Conservation (phyloP, 2,329 filamentous ascomycete species). For the Talaromyces sp. region DNA sequence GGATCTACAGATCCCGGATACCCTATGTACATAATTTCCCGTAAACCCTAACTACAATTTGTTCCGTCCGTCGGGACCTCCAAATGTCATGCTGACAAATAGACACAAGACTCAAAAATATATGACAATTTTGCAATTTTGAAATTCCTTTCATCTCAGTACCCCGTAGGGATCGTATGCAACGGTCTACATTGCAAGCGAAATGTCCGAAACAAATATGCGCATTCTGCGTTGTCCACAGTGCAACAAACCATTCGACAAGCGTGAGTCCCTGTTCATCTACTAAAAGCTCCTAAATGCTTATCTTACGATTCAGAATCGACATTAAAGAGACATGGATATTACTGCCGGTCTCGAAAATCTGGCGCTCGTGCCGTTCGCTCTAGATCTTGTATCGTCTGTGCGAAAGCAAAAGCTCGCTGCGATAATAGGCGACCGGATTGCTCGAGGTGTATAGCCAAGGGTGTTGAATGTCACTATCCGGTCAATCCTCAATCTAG, state of each 20-base stretch:
- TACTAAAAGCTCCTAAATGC: neutral
- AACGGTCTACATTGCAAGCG: neutral
- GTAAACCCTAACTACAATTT: neutral
- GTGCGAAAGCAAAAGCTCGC: conserved; percentile 37
- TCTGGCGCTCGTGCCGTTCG: conserved; percentile 23
- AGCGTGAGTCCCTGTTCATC: conserved; percentile 29
- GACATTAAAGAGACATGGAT: conserved; percentile 45
- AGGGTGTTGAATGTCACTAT: conserved; percentile 39
- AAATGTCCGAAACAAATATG: conserved; percentile 20
- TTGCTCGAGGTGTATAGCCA: conserved; percentile 40
- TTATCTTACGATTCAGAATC: conserved; percentile 31
- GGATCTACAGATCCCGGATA: neutral
- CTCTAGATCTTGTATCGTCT: conserved; percentile 38
- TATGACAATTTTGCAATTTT: neutral
- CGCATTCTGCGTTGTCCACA: conserved; percentile 35
- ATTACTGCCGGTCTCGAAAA: conserved; percentile 44
- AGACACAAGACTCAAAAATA: neutral
- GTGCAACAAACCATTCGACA: conserved; percentile 45
- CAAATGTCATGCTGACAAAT: conserved; percentile 2
- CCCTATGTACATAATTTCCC: neutral
- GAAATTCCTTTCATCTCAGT: neutral
- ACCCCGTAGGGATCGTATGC: neutral
- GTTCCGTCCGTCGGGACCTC: neutral
- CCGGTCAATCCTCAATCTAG: conserved; percentile 22
- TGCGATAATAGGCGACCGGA: conserved; percentile 38